These are phyloP conservation scores for Colletotrichum tanaceti DNA, from an alignment of 2,329 filamentous ascomycete genomes.

Conservation along the genomic window DNA sequence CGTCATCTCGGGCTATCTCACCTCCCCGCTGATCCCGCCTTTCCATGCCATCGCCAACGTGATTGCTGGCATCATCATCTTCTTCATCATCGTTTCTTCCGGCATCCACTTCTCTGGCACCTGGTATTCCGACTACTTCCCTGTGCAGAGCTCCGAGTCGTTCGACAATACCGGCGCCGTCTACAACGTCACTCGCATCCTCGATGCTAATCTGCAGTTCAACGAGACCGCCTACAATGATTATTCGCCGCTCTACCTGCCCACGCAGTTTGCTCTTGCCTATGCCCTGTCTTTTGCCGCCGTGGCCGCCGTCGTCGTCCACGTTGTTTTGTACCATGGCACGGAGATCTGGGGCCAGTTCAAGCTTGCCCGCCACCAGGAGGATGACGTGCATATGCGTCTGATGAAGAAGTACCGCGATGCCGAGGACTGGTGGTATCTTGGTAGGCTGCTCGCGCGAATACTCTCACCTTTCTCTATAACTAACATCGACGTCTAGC, in stretches of 20 bases:
- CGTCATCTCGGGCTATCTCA: conserved; percentile 66
- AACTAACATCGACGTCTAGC: conserved; percentile 43
- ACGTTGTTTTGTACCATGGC: conserved; percentile 67
- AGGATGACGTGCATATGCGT: conserved; percentile 70
- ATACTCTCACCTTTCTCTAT: not conserved
- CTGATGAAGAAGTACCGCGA: conserved; percentile 72
- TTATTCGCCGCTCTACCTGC: conserved; percentile 75
- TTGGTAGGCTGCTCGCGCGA: conserved; percentile 53
- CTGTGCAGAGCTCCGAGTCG: conserved; percentile 69
- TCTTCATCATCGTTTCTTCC: conserved; percentile 66
- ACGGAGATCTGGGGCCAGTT: conserved; percentile 66
- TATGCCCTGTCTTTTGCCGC: conserved; percentile 77
- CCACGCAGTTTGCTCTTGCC: conserved; percentile 69
- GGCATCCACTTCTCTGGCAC: conserved; percentile 68
- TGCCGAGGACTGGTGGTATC: conserved; percentile 71
- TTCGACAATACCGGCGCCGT: conserved; percentile 72
- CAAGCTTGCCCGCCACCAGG: conserved; percentile 65
- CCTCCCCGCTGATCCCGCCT: conserved; percentile 68
- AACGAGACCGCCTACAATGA: conserved; percentile 69
- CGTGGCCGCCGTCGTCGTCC: conserved; percentile 69
- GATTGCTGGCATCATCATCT: conserved; percentile 63
- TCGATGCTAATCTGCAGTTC: conserved; percentile 66
- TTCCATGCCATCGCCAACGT: conserved; percentile 72
- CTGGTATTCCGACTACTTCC: conserved; percentile 70
- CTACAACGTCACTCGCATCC: conserved; percentile 72